These are phyloP conservation scores for Cystobasidium sp. DNA, from an alignment of 1,284 basidiomycete genomes.

Conservation along the genomic window DNA sequence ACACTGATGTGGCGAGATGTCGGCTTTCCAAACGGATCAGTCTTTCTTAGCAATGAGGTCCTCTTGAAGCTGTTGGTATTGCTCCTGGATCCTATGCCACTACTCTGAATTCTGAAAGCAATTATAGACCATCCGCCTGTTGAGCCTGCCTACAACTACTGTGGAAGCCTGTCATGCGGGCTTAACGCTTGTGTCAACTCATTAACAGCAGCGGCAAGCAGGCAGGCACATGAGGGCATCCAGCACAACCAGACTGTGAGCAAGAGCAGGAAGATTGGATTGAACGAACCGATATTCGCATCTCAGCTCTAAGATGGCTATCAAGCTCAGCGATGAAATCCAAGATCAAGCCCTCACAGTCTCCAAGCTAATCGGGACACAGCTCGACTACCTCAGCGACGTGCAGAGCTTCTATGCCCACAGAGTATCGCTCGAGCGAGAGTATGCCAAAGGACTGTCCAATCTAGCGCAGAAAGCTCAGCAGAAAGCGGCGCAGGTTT, in stretches of 20 bases:
- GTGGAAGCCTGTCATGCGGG: too few species aligned
- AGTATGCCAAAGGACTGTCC: conserved; percentile 38
- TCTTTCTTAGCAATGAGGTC: too few species aligned
- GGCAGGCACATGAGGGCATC: neutral
- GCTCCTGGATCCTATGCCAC: too few species aligned
- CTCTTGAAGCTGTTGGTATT: too few species aligned
- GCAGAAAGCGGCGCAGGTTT: conserved; percentile 28
- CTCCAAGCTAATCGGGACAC: conserved; percentile 35
- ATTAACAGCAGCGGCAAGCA: too few species aligned
- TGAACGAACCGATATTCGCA: too few species aligned
- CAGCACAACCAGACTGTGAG: neutral
- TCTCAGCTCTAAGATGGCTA: conserved; percentile 3
- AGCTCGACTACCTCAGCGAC: conserved; percentile 36
- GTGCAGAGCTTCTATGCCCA: conserved; percentile 35
- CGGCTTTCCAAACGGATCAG: too few species aligned
- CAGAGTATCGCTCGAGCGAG: conserved; percentile 27
- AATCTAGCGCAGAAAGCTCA: conserved; percentile 40
- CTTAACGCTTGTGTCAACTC: too few species aligned
- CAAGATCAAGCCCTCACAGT: conserved; percentile 30
- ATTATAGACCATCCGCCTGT: too few species aligned
- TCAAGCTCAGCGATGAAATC: conserved; percentile 27
- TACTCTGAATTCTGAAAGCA: too few species aligned
- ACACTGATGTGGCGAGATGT: too few species aligned
- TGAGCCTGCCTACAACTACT: too few species aligned
- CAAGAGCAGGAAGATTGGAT: neutral